Evolutionary conservation across 208 protist species (phyloP), one percentile per base, ranked within the genome.

Genomic region (Leishmania tropica): DNA sequence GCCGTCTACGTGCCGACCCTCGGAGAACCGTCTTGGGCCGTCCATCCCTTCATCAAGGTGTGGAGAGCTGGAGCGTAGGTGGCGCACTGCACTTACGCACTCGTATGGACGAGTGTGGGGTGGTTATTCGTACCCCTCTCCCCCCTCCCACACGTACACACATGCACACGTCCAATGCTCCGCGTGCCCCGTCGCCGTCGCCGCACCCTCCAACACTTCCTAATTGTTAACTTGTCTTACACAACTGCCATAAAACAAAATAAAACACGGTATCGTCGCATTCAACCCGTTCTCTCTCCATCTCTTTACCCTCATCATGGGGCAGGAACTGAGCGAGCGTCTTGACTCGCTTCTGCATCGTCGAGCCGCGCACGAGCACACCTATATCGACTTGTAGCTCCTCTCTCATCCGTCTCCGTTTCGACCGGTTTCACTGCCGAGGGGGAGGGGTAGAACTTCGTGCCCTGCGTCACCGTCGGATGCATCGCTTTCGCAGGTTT

Each of bases 401-500:
- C 3, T 53, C 21, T 64, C 28, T 45, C 6, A 51, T 31, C 21
- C 10, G 7, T 74, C 45, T 54, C 24, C 21, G 19, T 28, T 47
- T 35, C 45, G 13, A 35, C 28, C n/a, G 19, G n/a, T 45, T 74
- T 47, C 45, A 51, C 45, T 54, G 70, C 15, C 70, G 70, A 35
- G 70, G 70, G 70, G 42, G 45, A 19, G 3, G 45, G 42, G 10
- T 8, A 51, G 62, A 35, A 45, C 37, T 74, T 74, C 24, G 42
- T 51, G 42, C 70, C 10, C 28, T 13, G 70, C 28, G 10, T 37
- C 45, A 7, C 40, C 40, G 31, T 76, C 21, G 51, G 35, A 90
- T 91, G 88, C 56, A 87, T 47, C 85, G 80, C 2, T 77, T 87
- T 68, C 78, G 80, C 67, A 81, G 75, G 24, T 60, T 80, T 42